Percentiles rank a stretch among this genome's conserved stretches.
phyloP scores from a whole-genome alignment of 108 stramenopile species.

The Cylindrotheca closterium region DNA sequence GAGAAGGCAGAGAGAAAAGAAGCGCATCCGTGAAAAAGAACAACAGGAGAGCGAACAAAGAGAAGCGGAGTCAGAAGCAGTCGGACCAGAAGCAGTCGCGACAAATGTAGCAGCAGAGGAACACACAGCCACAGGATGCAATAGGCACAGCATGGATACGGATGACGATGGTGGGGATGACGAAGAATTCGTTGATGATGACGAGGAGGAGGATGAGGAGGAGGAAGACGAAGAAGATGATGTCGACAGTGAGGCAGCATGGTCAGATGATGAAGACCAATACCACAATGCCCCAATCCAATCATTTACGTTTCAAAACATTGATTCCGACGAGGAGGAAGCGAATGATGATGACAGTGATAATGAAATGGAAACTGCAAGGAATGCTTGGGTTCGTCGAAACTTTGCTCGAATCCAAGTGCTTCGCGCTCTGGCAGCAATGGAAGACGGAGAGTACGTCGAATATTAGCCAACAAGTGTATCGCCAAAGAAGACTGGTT shows the following conservation, averaged over 20 bases:
- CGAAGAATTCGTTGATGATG: conserved; percentile 9
- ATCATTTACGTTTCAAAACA: conserved; percentile 26
- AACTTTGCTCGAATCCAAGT: conserved; percentile 57
- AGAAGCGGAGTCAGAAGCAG: conserved; percentile 15
- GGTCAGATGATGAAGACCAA: conserved; percentile 3
- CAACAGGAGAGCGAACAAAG: conserved; percentile 23
- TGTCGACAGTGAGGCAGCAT: conserved; percentile 6
- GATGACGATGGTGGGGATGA: background rate
- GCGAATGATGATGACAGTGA: conserved; percentile 5
- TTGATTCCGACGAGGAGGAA: conserved; percentile 43
- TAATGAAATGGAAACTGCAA: conserved; percentile 3
- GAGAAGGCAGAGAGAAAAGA: conserved; percentile 33
- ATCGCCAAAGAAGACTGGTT: too few species aligned
- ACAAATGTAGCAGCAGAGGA: background rate
- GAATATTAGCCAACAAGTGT: conserved; percentile 4
- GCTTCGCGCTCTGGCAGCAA: conserved; percentile 37
- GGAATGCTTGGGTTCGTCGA: conserved; percentile 41
- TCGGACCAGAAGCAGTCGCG: background rate
- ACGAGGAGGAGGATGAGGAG: conserved; percentile 46
- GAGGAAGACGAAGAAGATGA: conserved; percentile 27
- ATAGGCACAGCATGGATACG: conserved; percentile 24
- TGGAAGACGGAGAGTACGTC: conserved; percentile 27
- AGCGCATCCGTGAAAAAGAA: conserved; percentile 27
- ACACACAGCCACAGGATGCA: too few species aligned
- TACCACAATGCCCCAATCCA: conserved; percentile 14